Conservation (phyloP, 2,329 filamentous ascomycete genomes). For the Curvularia lunata region DNA sequence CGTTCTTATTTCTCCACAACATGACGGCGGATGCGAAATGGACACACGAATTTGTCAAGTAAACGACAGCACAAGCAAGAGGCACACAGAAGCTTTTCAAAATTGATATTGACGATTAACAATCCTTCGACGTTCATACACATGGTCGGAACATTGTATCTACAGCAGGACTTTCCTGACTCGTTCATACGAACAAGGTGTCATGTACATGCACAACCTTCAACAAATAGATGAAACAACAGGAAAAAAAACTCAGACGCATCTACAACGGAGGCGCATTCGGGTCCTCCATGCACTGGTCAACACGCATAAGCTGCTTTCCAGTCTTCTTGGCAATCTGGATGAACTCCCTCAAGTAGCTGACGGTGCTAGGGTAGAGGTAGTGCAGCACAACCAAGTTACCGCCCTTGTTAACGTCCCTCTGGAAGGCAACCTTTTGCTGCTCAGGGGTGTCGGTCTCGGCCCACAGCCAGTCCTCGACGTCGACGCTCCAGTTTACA, state of each 20-base stretch:
- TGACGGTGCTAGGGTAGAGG: constrained; percentile 67
- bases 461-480: constrained; percentile 75
- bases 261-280: constrained; percentile 54
- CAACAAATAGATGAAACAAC: not conserved
- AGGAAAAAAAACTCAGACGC: not conserved
- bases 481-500: constrained; percentile 72
- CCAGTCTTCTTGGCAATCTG: constrained; percentile 67
- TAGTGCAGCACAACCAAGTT: constrained; percentile 74
- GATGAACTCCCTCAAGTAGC: constrained; percentile 70
- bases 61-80: not conserved
- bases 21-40: not conserved
- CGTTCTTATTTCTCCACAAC: not conserved
- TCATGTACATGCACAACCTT: not conserved
- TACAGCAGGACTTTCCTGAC: not conserved
- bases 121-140: not conserved
- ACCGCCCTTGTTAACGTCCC: constrained; percentile 67
- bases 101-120: not conserved
- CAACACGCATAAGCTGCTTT: constrained; percentile 69
- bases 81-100: not conserved
- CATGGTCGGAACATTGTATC: not conserved
- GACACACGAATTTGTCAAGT: not conserved
- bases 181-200: not conserved
- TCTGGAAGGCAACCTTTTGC: constrained; percentile 69
- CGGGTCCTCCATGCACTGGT: constrained; percentile 70
- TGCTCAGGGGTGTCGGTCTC: constrained; percentile 67